Evolutionary conservation across 202 grass and related monocot species (phyloP), one percentile per base, ranked within the genome.

Genomic region (Cymbopogon flexuosus): DNA sequence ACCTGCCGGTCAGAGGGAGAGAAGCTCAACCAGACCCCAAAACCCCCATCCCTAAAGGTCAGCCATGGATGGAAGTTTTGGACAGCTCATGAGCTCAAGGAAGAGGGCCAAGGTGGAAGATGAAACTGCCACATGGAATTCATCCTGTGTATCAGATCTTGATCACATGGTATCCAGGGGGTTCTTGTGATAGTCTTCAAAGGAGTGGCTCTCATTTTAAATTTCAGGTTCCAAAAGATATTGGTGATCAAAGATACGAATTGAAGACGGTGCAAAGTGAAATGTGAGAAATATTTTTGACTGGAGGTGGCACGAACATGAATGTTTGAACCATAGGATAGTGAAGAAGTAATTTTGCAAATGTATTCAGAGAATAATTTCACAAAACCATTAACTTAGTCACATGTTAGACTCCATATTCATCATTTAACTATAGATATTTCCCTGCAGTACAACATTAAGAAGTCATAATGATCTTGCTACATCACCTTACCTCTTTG

Each of bases 401-500:
- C 45, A 19, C 33, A 62, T 76, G 5, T n/a, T 7, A 61, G 22
- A 6, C 54, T 34, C 14, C 21, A 24, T 76, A 37, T 58, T 36
- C 3, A 72, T 57, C 49, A 52, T 52, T 65, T 76, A 16, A 72
- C 35, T 16, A 79, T 10, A 34, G 31, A 23, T 4, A 45, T 12
- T 18, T 29, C 24, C 4, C n/a, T 57, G 47, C 5, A 42, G 10
- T 37, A 18, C 1, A 10, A n/a, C 21, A 41, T 37, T 67, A 10
- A 73, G 41, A 74, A 41, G 5, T 39, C 15, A 33, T 4, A 73
- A 49, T 70, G 22, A 75, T 64, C 2, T 15, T 51, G 57, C 15
- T 29, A 67, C 5, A 9, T 35, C 27, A 63, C 2, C 23, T 79
- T 89, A 96, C 93, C 84, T 96, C 49, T 85, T 81, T 75, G 93